Evolutionary conservation across 1,284 basidiomycete species (phyloP).

Genomic region (Sanguinoderma infundibulare): DNA sequence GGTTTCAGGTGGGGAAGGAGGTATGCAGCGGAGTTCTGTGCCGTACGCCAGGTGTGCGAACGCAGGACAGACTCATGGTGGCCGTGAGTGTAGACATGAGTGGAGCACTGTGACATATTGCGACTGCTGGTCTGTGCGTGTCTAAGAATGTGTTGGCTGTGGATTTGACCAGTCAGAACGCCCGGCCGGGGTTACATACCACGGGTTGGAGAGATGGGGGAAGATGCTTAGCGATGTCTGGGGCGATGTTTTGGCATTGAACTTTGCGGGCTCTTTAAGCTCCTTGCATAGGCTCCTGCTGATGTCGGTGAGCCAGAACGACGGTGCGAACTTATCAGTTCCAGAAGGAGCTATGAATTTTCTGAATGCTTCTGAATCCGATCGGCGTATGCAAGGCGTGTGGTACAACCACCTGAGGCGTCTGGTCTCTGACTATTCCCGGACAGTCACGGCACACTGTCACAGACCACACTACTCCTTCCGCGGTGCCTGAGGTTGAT

Average conservation of each 20-base stretch:
- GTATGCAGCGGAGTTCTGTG: conserved; percentile 46
- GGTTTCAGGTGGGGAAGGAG: conserved; percentile 43
- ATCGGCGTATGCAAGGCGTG: too few species aligned
- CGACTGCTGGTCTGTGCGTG: not conserved
- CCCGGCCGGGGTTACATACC: not conserved
- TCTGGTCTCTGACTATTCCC: too few species aligned
- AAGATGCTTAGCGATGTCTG: too few species aligned
- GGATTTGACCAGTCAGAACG: not conserved
- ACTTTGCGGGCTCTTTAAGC: too few species aligned
- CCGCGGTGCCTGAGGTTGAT: conserved; percentile 1
- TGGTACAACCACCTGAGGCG: too few species aligned
- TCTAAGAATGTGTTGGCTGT: not conserved
- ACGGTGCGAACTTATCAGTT: too few species aligned
- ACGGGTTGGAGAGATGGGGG: not conserved
- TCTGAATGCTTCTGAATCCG: too few species aligned
- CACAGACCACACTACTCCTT: not conserved
- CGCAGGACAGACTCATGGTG: conserved; percentile 46
- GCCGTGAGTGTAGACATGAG: conserved; percentile 35
- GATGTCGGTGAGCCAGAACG: too few species aligned
- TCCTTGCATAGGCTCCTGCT: too few species aligned
- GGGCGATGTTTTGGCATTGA: too few species aligned
- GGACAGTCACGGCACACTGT: too few species aligned
- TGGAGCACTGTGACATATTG: conserved; percentile 14
- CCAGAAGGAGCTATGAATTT: too few species aligned
- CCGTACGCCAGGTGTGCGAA: conserved; percentile 46